Conservation (phyloP, 306 rosid genomes). For the Acacia melanoxylon region DNA sequence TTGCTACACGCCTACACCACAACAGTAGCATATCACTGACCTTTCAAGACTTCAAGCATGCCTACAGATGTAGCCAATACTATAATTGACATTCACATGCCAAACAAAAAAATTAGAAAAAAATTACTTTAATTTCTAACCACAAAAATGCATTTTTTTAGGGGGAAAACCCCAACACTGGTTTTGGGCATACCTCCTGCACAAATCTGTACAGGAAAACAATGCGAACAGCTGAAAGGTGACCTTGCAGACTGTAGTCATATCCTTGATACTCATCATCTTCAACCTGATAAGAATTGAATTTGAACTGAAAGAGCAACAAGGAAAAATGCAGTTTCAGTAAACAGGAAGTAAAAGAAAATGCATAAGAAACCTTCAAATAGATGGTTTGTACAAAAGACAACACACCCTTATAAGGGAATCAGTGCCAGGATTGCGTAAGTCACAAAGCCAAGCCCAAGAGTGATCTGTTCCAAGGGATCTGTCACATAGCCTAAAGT, state of each 20-base stretch:
- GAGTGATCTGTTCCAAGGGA: slow-evolving; percentile 73
- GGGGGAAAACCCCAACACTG: neutral
- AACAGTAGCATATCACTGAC: neutral
- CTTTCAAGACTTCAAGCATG: neutral
- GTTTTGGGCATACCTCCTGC: slow-evolving; percentile 75
- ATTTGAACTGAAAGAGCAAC: slow-evolving; percentile 74
- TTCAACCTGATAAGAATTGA: slow-evolving; percentile 76
- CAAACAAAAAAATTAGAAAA: slow-evolving; percentile 13
- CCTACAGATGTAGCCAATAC: neutral
- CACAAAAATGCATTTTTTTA: neutral
- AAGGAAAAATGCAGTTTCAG: slow-evolving; percentile 14
- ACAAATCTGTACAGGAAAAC: slow-evolving; percentile 94
- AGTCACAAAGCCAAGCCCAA: slow-evolving; percentile 98
- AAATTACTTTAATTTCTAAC: neutral
- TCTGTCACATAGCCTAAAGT: slow-evolving; percentile 84
- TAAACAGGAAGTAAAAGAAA: slow-evolving; percentile 13
- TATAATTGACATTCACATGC: neutral
- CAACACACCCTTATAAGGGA: slow-evolving; percentile 80
- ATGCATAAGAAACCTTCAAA: slow-evolving; percentile 21
- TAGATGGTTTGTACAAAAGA: slow-evolving; percentile 21
- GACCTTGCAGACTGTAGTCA: slow-evolving; percentile 83
- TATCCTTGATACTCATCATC: slow-evolving; percentile 95
- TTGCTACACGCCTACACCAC: neutral
- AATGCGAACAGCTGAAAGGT: slow-evolving; percentile 95
- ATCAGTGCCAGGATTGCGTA: slow-evolving; percentile 92